These are phyloP conservation scores for Trichoderma asperelloides DNA, from an alignment of 495 filamentous ascomycete species.

Conservation along the genomic window DNA sequence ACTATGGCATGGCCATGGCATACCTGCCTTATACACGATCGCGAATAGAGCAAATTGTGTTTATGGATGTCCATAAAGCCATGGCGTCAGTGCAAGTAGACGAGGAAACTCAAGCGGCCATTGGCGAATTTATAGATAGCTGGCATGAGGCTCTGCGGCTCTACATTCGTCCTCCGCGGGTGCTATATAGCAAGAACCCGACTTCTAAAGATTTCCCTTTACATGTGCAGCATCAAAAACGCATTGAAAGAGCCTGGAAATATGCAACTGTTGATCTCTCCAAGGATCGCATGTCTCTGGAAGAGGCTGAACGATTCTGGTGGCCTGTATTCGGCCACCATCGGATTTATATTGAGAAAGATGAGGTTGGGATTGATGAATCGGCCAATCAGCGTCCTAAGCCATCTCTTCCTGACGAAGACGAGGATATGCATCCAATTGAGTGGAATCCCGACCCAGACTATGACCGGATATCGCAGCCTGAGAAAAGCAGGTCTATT, in stretches of 20 bases:
- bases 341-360: not conserved
- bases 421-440: conserved; percentile 9
- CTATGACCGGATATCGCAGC: not conserved
- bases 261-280: conserved; percentile 14
- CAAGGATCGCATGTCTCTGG: conserved; percentile 9
- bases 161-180: conserved; percentile 11
- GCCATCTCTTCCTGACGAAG: conserved; percentile 10
- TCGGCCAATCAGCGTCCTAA: not conserved
- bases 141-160: conserved; percentile 15
- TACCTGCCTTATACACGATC: conserved; percentile 15
- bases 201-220: not conserved
- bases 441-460: conserved; percentile 17
- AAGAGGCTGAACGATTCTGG: conserved; percentile 17
- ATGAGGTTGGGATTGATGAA: not conserved
- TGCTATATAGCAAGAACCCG: not conserved
- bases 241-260: conserved; percentile 10
- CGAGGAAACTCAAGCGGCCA: conserved; percentile 10
- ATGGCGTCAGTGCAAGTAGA: conserved; percentile 12
- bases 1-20: not conserved
- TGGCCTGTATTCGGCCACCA: not conserved
- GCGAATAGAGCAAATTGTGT: conserved; percentile 15
- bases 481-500: not conserved
- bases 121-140: conserved; percentile 16
- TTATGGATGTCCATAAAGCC: conserved; percentile 10
- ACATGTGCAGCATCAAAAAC: not conserved